phyloP scores from a whole-genome alignment of 108 stramenopile species.

The Nannochloropsis oceanica region DNA sequence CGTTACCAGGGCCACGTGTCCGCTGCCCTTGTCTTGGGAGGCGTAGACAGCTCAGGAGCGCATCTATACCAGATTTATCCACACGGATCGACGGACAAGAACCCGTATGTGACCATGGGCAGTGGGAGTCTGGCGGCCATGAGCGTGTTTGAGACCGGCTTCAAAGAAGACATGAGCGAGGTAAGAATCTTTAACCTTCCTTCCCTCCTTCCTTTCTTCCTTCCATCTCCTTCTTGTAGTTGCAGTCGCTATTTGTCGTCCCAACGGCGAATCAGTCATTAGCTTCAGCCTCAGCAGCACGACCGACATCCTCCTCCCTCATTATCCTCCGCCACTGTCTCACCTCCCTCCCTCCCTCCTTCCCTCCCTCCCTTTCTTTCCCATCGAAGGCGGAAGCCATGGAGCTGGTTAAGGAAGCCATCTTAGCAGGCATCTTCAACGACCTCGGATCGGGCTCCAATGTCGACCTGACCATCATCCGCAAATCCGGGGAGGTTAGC shows the following conservation, averaged over 20 bases:
- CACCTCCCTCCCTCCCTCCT: neutral
- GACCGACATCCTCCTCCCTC: too few species aligned
- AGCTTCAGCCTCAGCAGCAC: too few species aligned
- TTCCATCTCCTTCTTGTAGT: too few species aligned
- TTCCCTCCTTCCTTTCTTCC: too few species aligned
- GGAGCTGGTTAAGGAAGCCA: conserved; percentile 72
- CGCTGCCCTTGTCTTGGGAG: conserved; percentile 89
- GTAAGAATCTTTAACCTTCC: too few species aligned
- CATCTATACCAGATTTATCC: conserved; percentile 92
- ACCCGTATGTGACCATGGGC: conserved; percentile 97
- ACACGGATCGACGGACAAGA: conserved; percentile 82
- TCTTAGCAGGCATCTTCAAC: conserved; percentile 90
- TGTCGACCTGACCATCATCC: conserved; percentile 79
- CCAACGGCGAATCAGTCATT: too few species aligned
- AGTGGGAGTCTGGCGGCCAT: conserved; percentile 94
- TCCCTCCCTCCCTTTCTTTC: neutral
- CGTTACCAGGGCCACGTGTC: conserved; percentile 78
- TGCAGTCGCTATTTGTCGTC: too few species aligned
- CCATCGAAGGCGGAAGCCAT: conserved; percentile 78
- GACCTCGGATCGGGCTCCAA: conserved; percentile 88
- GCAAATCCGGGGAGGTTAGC: conserved; percentile 38
- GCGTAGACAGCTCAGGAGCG: conserved; percentile 77
- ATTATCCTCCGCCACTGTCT: too few species aligned
- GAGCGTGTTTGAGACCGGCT: conserved; percentile 74
- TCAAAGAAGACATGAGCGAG: conserved; percentile 47